Conservation (phyloP, 352 stramenopile species). For the Saprolegnia parasitica region DNA sequence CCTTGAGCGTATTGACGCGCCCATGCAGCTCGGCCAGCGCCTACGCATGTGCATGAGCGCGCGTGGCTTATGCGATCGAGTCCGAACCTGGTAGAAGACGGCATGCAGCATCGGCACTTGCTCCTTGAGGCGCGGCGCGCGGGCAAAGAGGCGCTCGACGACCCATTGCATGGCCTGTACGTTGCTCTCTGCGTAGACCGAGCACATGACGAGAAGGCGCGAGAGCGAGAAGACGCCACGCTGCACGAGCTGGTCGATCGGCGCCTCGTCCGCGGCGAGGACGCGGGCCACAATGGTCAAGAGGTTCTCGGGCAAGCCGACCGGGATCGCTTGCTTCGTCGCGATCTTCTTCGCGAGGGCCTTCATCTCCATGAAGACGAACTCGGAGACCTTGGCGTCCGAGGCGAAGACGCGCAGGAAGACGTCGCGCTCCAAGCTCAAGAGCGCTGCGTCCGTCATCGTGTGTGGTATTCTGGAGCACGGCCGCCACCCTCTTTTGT, state of each 20-base stretch:
- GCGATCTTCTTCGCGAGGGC: background rate
- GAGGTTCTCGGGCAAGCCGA: background rate
- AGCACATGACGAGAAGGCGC: conserved; percentile 23
- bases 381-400: conserved; percentile 11
- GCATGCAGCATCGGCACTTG: conserved; percentile 21
- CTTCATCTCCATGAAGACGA: conserved; percentile 24
- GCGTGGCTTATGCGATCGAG: too few relatives aligned
- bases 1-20: conserved; percentile 10
- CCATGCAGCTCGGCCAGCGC: conserved; percentile 10
- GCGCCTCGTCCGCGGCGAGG: background rate
- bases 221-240: conserved; percentile 13
- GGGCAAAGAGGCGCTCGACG: conserved; percentile 6
- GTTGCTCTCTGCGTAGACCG: conserved; percentile 26
- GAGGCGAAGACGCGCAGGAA: background rate
- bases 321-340: background rate
- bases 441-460: conserved; percentile 2
- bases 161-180: conserved; percentile 13
- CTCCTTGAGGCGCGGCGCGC: conserved; percentile 4
- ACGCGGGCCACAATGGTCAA: conserved; percentile 10
- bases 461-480: background rate
- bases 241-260: conserved; percentile 13
- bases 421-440: conserved; percentile 2
- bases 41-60: background rate
- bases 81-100: conserved; percentile 21
- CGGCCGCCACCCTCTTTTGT: background rate